Base-by-base conservation (phyloP, 306 rosid genomes). In the Ammopiptanthus mongolicus region DNA sequence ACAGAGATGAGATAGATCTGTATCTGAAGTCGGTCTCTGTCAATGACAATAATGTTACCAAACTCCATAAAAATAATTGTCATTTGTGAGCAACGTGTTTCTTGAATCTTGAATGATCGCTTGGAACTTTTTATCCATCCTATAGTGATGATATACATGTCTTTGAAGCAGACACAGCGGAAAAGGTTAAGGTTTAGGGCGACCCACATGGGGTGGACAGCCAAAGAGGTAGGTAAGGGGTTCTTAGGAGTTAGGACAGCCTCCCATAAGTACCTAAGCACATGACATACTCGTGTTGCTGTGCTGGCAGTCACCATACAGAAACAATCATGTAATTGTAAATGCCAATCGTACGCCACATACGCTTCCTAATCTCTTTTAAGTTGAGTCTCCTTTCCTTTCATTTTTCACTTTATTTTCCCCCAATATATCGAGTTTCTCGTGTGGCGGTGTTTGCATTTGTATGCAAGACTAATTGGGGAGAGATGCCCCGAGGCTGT, bases 141-240 rank as follows among this genome's bases (percentile, higher is more conserved):
- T 14, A 47, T 13, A 47, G 69, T 37, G 73, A 15, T 41, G 65
- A 18, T 39, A 71, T 55, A 41, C 56, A 47, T 29, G 84, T 46
- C 77, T 41, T 13, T 55, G 69, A 62, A 77, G 74, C 31, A 55
- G 58, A 72, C 52, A 23, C 42, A 33, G 46, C 0, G 42, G 39
- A 71, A 71, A 71, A 71, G 76, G 66, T 56, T 41, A 0, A 47
- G 55, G 76, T 55, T 55, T 25, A 25, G 55, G 72, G 80, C 65
- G 73, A 52, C 86, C 83, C 95, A 82, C 88, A 78, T 80, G 89
- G 69, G 86, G 59, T 79, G 46, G 87, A 73, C 84, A 81, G 73
- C 82, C 87, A 71, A 80, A 74, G 78, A 77, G 88, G 88, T 86
- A 74, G 96, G 92, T 84, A 84, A 80, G 78, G 81, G 58, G 60